Evolutionary conservation across 176 grass and related monocot genomes (phyloP).

Genomic region (Aegilops tauschii): DNA sequence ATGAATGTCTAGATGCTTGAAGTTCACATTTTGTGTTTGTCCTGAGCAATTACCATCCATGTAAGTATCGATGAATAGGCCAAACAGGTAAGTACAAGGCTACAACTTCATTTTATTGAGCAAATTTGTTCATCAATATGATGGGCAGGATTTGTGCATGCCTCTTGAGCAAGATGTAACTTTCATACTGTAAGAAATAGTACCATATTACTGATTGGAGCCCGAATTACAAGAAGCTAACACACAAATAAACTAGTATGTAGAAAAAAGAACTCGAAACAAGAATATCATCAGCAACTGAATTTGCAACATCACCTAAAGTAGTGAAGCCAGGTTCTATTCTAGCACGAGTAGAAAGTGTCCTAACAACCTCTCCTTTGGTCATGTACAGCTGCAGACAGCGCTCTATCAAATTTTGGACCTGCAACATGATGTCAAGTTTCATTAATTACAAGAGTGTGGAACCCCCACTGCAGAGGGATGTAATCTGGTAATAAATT

Average conservation of each 20-base stretch:
- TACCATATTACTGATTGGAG: neutral
- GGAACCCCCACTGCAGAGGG: neutral
- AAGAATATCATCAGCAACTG: neutral
- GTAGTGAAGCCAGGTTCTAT: constrained; percentile 99
- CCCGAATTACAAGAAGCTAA: neutral
- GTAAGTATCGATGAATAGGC: neutral
- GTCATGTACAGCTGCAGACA: constrained; percentile 98
- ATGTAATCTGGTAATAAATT: neutral
- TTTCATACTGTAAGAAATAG: neutral
- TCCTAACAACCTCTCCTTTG: constrained; percentile 92
- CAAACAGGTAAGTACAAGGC: neutral
- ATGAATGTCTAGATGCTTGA: neutral
- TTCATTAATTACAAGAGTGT: constrained; percentile 21
- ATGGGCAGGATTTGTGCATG: neutral
- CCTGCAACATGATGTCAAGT: constrained; percentile 50
- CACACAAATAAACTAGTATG: neutral
- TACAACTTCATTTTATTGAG: neutral
- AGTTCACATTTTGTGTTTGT: neutral
- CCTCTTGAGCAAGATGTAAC: neutral
- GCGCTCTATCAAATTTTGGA: constrained; percentile 97
- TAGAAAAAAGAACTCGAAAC: neutral
- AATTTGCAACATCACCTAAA: constrained; percentile 54
- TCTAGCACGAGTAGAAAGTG: constrained; percentile 80
- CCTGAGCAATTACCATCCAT: neutral
- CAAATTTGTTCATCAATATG: neutral